Conservation (phyloP, 345 rosid genomes). For the Brassica cretica region DNA sequence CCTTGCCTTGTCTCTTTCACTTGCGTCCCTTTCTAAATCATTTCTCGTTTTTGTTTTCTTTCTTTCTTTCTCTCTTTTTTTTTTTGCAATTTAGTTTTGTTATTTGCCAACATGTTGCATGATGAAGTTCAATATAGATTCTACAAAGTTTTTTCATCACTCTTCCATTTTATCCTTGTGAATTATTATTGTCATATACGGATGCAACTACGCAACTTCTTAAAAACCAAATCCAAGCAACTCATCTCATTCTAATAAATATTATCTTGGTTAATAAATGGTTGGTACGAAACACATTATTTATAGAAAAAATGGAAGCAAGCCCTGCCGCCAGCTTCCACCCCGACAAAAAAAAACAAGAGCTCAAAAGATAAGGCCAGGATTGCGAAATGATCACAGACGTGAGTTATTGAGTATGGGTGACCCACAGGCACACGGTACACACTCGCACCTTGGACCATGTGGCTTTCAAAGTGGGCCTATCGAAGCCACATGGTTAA, state of each 20-base stretch:
- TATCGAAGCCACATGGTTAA: neutral
- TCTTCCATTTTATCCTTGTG: constrained; percentile 2
- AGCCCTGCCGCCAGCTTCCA: too few relatives aligned
- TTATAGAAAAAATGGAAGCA: neutral
- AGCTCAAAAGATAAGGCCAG: constrained; percentile 27
- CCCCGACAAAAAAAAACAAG: too few relatives aligned
- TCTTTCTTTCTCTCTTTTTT: constrained; percentile 12
- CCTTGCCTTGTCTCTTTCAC: constrained; percentile 31
- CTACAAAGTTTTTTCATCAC: neutral
- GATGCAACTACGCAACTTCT: neutral
- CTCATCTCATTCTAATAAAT: neutral
- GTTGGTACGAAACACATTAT: neutral
- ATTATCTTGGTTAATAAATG: constrained; percentile 7
- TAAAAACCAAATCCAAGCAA: constrained; percentile 1
- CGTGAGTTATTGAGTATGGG: constrained; percentile 16
- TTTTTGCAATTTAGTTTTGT: neutral
- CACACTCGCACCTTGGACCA: constrained; percentile 21
- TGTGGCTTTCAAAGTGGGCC: neutral
- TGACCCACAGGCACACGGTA: constrained; percentile 39
- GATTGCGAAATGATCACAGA: constrained; percentile 24
- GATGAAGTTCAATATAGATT: constrained; percentile 1
- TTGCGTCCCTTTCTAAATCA: constrained; percentile 20
- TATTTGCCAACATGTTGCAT: constrained; percentile 27
- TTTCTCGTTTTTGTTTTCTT: constrained; percentile 25
- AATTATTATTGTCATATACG: neutral